Evolutionary conservation across 2,329 filamentous ascomycete genomes (phyloP).

Genomic region (Arachnomyces sp.): DNA sequence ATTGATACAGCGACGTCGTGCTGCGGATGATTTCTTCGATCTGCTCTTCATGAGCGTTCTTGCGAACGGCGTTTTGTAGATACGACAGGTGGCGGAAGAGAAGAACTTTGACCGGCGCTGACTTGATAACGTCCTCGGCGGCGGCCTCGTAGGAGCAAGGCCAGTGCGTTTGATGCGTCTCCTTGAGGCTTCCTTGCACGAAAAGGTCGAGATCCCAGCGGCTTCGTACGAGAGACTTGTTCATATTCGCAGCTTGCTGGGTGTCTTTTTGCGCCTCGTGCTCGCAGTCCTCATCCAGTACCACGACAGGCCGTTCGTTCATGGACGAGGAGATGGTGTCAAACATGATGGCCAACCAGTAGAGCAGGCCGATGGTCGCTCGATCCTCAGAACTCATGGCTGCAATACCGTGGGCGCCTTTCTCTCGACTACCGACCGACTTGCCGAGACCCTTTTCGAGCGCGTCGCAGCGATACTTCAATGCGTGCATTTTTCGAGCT

Average conservation of each 20-base stretch:
- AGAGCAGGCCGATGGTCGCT: constrained; percentile 47
- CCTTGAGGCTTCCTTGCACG: constrained; percentile 16
- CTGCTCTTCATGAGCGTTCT: constrained; percentile 27
- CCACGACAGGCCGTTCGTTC: constrained; percentile 39
- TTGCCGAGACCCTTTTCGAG: background rate
- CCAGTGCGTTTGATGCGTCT: constrained; percentile 34
- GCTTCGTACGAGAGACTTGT: too few relatives aligned
- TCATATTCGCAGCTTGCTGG: constrained; percentile 1
- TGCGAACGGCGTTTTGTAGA: constrained; percentile 47
- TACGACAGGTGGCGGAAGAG: constrained; percentile 50
- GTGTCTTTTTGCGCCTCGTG: constrained; percentile 1
- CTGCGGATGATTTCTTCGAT: constrained; percentile 45
- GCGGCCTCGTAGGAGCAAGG: constrained; percentile 50
- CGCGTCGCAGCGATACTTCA: constrained; percentile 11
- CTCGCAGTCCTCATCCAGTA: constrained; percentile 39
- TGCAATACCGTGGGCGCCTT: constrained; percentile 8
- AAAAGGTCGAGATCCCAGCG: constrained; percentile 33
- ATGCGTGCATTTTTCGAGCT: constrained; percentile 31
- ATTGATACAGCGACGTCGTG: constrained; percentile 44
- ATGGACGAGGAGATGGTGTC: constrained; percentile 52
- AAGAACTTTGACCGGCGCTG: constrained; percentile 53
- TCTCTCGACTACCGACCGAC: background rate
- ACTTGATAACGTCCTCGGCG: constrained; percentile 42
- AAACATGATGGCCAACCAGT: constrained; percentile 54
- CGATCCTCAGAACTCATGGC: constrained; percentile 27